These are phyloP conservation scores for Pythium scleroteichum DNA, from an alignment of 352 stramenopile genomes.

Conservation along the genomic window DNA sequence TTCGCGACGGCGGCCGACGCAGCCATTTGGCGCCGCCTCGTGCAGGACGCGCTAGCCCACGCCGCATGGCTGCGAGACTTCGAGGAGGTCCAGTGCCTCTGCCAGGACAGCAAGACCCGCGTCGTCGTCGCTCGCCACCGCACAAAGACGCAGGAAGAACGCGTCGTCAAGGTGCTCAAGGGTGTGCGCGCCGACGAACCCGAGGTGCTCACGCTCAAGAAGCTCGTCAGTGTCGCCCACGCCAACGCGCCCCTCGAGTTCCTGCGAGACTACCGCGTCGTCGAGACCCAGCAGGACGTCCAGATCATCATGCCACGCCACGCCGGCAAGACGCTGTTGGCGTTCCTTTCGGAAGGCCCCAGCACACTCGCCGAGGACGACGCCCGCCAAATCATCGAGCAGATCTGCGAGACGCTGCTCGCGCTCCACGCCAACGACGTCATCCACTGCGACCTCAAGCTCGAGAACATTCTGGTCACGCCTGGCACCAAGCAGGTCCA, in stretches of 20 bases:
- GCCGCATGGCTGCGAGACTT: slow-evolving; percentile 40
- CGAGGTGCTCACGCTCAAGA: slow-evolving; percentile 47
- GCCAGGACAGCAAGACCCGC: slow-evolving; percentile 8
- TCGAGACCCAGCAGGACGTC: slow-evolving; percentile 47
- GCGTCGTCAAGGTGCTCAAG: slow-evolving; percentile 48
- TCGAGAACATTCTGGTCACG: slow-evolving; percentile 92
- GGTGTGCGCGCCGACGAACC: slow-evolving; percentile 22
- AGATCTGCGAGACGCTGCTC: slow-evolving; percentile 78
- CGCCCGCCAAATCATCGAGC: slow-evolving; percentile 40
- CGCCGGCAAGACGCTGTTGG: slow-evolving; percentile 43
- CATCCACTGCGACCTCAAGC: slow-evolving; percentile 98
- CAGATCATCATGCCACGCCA: slow-evolving; percentile 60
- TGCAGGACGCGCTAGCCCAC: slow-evolving; percentile 40
- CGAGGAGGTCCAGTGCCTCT: slow-evolving; percentile 25
- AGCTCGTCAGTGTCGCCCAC: slow-evolving; percentile 25
- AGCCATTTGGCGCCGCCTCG: slow-evolving; percentile 44
- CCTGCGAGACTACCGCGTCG: slow-evolving; percentile 46
- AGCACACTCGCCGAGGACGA: slow-evolving; percentile 33
- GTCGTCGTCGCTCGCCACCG: slow-evolving; percentile 25
- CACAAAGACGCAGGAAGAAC: slow-evolving; percentile 26
- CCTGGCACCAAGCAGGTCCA: slow-evolving; percentile 30
- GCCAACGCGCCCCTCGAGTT: slow-evolving; percentile 26
- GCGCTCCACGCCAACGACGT: slow-evolving; percentile 92
- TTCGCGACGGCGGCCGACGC: slow-evolving; percentile 55
- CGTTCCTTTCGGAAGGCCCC: slow-evolving; percentile 34